A percentile compares a stretch with the other conserved stretches of the same genome.
These are phyloP conservation scores for Vitellaria paradoxa DNA, from an alignment of 179 eudicot species.

Conservation along the genomic window DNA sequence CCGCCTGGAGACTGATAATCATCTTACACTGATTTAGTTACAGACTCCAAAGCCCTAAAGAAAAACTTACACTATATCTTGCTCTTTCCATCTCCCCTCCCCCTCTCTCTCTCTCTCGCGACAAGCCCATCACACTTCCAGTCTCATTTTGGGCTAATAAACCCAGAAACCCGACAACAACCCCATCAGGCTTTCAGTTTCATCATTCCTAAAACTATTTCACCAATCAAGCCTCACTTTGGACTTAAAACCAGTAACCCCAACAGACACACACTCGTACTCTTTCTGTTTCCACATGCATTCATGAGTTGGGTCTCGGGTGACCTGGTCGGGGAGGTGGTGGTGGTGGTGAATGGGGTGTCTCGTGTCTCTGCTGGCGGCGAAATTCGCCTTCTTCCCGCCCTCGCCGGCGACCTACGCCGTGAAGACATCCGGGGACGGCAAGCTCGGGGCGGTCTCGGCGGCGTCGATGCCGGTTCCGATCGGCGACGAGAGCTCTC, in stretches of 20 bases:
- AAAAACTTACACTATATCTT: no score
- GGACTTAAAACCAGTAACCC: neutral
- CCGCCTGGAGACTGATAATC: no score
- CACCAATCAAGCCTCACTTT: no score
- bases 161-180: no score
- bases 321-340: constrained; percentile 8
- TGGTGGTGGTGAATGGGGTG: constrained; percentile 61
- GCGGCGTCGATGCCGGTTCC: constrained; percentile 48
- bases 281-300: constrained; percentile 37
- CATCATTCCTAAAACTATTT: no score
- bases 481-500: constrained; percentile 53
- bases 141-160: no score
- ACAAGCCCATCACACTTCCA: no score
- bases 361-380: constrained; percentile 66
- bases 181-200: no score
- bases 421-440: constrained; percentile 60
- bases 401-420: constrained; percentile 85
- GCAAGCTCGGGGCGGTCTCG: constrained; percentile 62
- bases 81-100: no score
- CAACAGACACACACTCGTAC: neutral
- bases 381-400: constrained; percentile 94
- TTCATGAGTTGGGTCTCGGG: constrained; percentile 45
- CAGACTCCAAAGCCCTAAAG: no score
- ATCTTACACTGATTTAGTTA: no score
- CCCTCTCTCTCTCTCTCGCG: no score